Percentiles rank a stretch among this genome's conserved stretches.
phyloP scores from a whole-genome alignment of 805 yeast genomes.

The Sugiyamaella lignohabitans region DNA sequence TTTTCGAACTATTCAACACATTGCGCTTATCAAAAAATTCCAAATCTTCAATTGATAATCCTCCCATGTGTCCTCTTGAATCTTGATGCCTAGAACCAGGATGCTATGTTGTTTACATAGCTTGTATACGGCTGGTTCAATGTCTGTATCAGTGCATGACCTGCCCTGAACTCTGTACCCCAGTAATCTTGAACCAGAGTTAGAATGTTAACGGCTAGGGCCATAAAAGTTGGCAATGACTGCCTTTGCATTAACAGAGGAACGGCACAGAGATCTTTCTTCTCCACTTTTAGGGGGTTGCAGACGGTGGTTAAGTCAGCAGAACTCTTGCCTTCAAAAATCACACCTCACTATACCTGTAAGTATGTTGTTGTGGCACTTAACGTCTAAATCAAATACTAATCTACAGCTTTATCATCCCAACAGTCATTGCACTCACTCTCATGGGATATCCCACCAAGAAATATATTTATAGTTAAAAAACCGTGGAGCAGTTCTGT shows the following conservation, averaged over 20 bases:
- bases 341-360: conserved; percentile 1
- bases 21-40: conserved; percentile 10
- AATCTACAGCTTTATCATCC: conserved; percentile 5
- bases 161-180: too few relatives aligned
- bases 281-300: not conserved
- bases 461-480: conserved; percentile 73
- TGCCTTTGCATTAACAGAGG: too few relatives aligned
- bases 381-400: conserved; percentile 13
- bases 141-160: too few relatives aligned
- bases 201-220: too few relatives aligned
- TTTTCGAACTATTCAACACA: not conserved
- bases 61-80: too few relatives aligned
- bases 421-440: conserved; percentile 27
- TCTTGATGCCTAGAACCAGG: too few relatives aligned
- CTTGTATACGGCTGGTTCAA: too few relatives aligned
- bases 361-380: not conserved
- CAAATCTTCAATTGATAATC: conserved; percentile 15
- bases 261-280: too few relatives aligned
- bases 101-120: too few relatives aligned
- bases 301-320: not conserved
- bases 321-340: not conserved
- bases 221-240: too few relatives aligned
- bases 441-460: conserved; percentile 65
- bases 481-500: conserved; percentile 74
- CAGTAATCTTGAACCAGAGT: too few relatives aligned